phyloP scores from a whole-genome alignment of 2,329 filamentous ascomycete genomes.

The Polychaeton citri region DNA sequence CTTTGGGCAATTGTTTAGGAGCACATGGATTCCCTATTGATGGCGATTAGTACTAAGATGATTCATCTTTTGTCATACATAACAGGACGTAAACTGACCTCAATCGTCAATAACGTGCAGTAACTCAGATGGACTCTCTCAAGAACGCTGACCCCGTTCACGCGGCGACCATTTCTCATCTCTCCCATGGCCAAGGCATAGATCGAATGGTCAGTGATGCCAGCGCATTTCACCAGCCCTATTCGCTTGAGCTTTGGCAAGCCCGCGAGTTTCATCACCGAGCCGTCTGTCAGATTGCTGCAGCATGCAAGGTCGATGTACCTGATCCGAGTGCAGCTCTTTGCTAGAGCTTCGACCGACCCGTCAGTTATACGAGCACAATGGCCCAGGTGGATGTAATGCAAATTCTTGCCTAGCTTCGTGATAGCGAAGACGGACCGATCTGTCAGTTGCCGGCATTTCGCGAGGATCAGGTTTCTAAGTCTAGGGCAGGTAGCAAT shows the following conservation, averaged over 20 bases:
- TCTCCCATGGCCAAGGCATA: constrained; percentile 52
- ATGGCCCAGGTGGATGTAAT: constrained; percentile 92
- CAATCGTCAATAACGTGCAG: constrained; percentile 70
- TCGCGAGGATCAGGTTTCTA: constrained; percentile 84
- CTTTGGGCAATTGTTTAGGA: constrained; percentile 82
- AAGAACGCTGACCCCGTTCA: constrained; percentile 50
- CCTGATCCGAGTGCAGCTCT: constrained; percentile 78
- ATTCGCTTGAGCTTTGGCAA: constrained; percentile 91
- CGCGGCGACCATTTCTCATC: constrained; percentile 27
- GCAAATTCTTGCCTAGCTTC: constrained; percentile 82
- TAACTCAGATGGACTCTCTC: constrained; percentile 96
- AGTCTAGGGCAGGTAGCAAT: constrained; percentile 75
- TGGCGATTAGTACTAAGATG: too few relatives aligned
- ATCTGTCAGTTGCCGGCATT: constrained; percentile 89
- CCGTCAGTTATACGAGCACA: constrained; percentile 83
- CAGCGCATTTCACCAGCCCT: constrained; percentile 83
- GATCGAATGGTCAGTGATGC: constrained; percentile 83
- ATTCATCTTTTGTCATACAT: too few relatives aligned
- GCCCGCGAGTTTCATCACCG: constrained; percentile 68
- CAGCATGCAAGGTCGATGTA: constrained; percentile 99
- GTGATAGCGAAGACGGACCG: constrained; percentile 76
- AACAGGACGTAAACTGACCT: constrained; percentile 54
- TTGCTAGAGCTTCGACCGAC: constrained; percentile 72
- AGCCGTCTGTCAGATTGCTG: constrained; percentile 71
- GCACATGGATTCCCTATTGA: constrained; percentile 79